These are phyloP conservation scores for Sugiyamaella marilandica DNA, from an alignment of 805 yeast genomes.

Conservation along the genomic window DNA sequence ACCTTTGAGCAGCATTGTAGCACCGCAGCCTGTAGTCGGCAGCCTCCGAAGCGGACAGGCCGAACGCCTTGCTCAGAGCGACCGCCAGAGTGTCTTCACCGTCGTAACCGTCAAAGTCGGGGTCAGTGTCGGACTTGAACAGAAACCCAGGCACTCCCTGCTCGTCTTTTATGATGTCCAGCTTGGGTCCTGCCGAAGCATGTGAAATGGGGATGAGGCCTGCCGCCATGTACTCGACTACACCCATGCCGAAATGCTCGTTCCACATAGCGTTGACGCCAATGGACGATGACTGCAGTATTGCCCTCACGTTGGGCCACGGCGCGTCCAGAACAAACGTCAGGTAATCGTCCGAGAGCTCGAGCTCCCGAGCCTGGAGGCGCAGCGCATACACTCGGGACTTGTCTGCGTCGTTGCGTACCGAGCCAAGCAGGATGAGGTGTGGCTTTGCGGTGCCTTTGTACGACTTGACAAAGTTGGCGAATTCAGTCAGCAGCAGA, in stretches of 20 bases:
- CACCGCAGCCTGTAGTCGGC: conserved; percentile 43
- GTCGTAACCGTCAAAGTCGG: conserved; percentile 45
- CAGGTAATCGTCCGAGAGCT: conserved; percentile 39
- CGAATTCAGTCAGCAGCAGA: conserved; percentile 60
- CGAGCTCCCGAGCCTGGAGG: conserved; percentile 39
- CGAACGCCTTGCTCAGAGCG: conserved; percentile 42
- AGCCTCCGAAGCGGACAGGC: conserved; percentile 37
- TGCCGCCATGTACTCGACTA: conserved; percentile 84
- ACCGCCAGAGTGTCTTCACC: conserved; percentile 46
- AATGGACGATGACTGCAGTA: conserved; percentile 53
- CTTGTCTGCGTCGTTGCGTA: conserved; percentile 65
- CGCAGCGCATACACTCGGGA: conserved; percentile 50
- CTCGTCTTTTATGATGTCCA: conserved; percentile 69
- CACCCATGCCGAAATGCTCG: conserved; percentile 97
- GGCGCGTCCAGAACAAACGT: conserved; percentile 70
- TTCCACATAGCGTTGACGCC: conserved; percentile 99
- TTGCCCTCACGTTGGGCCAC: conserved; percentile 53
- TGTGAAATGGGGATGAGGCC: conserved; percentile 88
- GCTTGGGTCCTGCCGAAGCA: conserved; percentile 90
- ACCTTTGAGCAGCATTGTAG: conserved; percentile 40
- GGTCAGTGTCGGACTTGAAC: conserved; percentile 66
- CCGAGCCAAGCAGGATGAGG: conserved; percentile 77
- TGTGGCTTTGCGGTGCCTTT: conserved; percentile 40
- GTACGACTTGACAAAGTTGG: conserved; percentile 42
- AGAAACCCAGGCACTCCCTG: conserved; percentile 66